Percentiles rank a stretch among this genome's conserved stretches.
Conservation (phyloP, 306 rosid genomes). For the Pueraria montana region DNA sequence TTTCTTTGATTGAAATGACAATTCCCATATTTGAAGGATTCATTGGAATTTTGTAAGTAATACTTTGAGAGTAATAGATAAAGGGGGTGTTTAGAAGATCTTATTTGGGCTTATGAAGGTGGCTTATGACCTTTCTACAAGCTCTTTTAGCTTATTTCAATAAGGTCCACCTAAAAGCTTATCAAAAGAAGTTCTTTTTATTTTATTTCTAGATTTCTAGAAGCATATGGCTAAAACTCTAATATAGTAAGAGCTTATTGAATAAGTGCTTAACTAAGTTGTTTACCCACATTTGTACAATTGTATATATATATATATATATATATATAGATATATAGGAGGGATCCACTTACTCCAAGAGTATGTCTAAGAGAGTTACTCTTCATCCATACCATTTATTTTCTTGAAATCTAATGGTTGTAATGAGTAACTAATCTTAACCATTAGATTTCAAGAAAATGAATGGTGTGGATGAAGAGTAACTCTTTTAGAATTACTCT, state of each 20-base stretch:
- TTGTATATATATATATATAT: neutral
- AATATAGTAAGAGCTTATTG: neutral
- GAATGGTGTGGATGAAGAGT: too few relatives aligned
- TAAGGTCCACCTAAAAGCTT: neutral
- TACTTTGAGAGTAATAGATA: neutral
- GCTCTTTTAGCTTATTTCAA: neutral
- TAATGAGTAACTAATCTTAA: too few relatives aligned
- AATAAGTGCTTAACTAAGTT: neutral
- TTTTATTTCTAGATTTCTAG: neutral
- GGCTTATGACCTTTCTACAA: neutral
- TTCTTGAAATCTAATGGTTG: too few relatives aligned
- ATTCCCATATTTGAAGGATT: neutral
- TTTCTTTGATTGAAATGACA: slow-evolving; percentile 21
- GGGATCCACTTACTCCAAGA: too few relatives aligned
- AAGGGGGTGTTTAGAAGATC: neutral
- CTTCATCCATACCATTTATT: too few relatives aligned
- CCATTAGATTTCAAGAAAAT: too few relatives aligned
- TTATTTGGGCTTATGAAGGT: neutral
- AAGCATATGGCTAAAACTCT: neutral
- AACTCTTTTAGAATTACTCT: too few relatives aligned
- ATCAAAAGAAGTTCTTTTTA: neutral
- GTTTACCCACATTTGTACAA: neutral
- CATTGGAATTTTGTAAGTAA: slow-evolving; percentile 5
- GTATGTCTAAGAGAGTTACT: too few relatives aligned
- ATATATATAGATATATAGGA: too few relatives aligned